phyloP scores from a whole-genome alignment of 1,139 yeast species.

The Sugiyamaella pinicola region DNA sequence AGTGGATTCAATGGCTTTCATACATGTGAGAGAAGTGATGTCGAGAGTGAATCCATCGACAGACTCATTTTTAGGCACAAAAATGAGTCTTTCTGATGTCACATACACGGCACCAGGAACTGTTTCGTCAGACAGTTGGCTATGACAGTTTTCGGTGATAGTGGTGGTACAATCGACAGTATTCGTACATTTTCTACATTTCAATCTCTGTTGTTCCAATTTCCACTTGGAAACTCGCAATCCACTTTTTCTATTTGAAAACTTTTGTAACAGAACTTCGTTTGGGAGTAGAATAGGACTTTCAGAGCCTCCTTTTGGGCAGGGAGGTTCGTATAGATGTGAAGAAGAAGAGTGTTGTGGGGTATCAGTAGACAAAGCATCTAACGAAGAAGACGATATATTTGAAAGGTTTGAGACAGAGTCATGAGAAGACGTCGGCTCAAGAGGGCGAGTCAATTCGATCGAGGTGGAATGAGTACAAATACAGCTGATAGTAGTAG shows the following conservation, averaged over 20 bases:
- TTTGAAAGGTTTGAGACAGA: conserved; percentile 1
- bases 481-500: conserved; percentile 5
- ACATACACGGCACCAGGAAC: conserved; percentile 35
- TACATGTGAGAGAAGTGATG: conserved; percentile 34
- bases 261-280: conserved; percentile 38
- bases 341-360: background rate
- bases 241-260: conserved; percentile 31
- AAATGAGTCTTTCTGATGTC: conserved; percentile 38
- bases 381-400: background rate
- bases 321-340: conserved; percentile 14
- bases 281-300: conserved; percentile 40
- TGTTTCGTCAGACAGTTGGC: conserved; percentile 34
- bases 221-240: conserved; percentile 27
- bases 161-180: background rate
- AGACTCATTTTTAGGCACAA: conserved; percentile 31
- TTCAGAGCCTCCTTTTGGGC: conserved; percentile 27
- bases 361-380: background rate
- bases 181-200: conserved; percentile 25
- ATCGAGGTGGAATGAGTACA: conserved; percentile 9
- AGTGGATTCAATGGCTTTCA: conserved; percentile 35
- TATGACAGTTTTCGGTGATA: conserved; percentile 24
- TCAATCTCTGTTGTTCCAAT: conserved; percentile 26
- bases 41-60: conserved; percentile 34
- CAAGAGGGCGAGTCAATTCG: conserved; percentile 6
- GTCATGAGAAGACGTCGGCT: conserved; percentile 9